Evolutionary conservation across 1,284 basidiomycete genomes (phyloP).

Genomic region (Moniliella sp.): DNA sequence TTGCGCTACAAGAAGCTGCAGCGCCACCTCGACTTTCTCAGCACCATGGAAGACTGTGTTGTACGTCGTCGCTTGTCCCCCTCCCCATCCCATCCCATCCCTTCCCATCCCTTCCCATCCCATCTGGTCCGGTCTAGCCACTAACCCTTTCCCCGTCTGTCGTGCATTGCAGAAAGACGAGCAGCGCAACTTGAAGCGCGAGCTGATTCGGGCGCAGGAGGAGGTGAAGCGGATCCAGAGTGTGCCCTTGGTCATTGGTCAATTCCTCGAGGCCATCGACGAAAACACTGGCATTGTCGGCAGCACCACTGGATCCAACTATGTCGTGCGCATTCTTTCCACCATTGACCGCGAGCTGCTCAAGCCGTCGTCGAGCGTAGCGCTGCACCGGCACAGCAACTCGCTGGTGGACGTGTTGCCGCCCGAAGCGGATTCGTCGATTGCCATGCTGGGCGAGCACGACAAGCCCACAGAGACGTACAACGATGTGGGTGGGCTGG

Average conservation of each 20-base stretch:
- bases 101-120: too few relatives aligned
- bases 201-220: slow-evolving; percentile 92
- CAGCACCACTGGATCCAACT: slow-evolving; percentile 98
- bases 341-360: slow-evolving; percentile 90
- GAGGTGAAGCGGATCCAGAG: slow-evolving; percentile 97
- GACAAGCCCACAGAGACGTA: slow-evolving; percentile 47
- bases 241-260: slow-evolving; percentile 96
- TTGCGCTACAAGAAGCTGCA: too few relatives aligned
- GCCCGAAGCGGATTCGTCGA: too few relatives aligned
- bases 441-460: slow-evolving; percentile 47
- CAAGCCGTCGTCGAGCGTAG: too few relatives aligned
- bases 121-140: too few relatives aligned
- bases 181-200: slow-evolving; percentile 86
- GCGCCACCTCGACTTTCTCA: too few relatives aligned
- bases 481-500: too few relatives aligned
- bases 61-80: too few relatives aligned
- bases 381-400: slow-evolving; percentile 92
- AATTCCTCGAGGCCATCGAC: slow-evolving; percentile 97
- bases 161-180: slow-evolving; percentile 73
- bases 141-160: too few relatives aligned
- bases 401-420: slow-evolving; percentile 93
- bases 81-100: too few relatives aligned
- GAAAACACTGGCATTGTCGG: slow-evolving; percentile 86
- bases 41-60: slow-evolving; percentile 50
- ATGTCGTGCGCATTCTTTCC: slow-evolving; percentile 88